Conservation (phyloP, 2,329 filamentous ascomycete species). For the Incumbomyces lentus region DNA sequence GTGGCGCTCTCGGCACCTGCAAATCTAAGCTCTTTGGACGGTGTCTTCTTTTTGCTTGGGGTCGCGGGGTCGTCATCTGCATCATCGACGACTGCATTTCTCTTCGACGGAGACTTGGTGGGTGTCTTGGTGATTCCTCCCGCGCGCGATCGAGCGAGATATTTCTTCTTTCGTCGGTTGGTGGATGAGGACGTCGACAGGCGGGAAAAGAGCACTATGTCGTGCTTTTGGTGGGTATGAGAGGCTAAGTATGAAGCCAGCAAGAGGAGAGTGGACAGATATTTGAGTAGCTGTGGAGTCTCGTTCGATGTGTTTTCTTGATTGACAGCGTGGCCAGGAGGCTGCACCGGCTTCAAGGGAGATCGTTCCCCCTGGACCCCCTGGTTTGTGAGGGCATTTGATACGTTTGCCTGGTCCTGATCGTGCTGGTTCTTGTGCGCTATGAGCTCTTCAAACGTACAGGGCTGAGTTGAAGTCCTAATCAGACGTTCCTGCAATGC, state of each 20-base stretch:
- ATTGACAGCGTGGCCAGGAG: constrained; percentile 19
- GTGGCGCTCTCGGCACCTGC: neutral
- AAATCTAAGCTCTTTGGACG: neutral
- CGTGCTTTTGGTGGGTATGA: constrained; percentile 36
- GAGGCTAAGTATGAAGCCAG: constrained; percentile 39
- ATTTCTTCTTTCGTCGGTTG: constrained; percentile 34
- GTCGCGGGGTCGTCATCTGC: neutral
- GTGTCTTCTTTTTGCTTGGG: neutral
- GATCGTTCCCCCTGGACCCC: neutral
- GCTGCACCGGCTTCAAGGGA: constrained; percentile 14
- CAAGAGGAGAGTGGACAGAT: constrained; percentile 37
- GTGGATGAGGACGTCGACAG: constrained; percentile 35
- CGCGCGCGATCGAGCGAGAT: constrained; percentile 13
- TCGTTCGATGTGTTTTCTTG: constrained; percentile 13
- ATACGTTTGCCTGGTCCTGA: constrained; percentile 18
- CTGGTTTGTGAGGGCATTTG: neutral
- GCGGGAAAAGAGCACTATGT: constrained; percentile 41
- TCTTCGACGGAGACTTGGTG: constrained; percentile 31
- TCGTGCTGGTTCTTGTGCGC: neutral
- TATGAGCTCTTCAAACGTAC: constrained; percentile 16
- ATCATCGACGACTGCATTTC: constrained; percentile 15
- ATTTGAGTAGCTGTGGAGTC: constrained; percentile 27
- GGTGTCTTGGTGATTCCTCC: constrained; percentile 21
- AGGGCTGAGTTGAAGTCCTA: constrained; percentile 10
- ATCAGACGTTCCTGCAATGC: constrained; percentile 30